phyloP scores from a whole-genome alignment of 345 rosid species.

The Boechera stricta region DNA sequence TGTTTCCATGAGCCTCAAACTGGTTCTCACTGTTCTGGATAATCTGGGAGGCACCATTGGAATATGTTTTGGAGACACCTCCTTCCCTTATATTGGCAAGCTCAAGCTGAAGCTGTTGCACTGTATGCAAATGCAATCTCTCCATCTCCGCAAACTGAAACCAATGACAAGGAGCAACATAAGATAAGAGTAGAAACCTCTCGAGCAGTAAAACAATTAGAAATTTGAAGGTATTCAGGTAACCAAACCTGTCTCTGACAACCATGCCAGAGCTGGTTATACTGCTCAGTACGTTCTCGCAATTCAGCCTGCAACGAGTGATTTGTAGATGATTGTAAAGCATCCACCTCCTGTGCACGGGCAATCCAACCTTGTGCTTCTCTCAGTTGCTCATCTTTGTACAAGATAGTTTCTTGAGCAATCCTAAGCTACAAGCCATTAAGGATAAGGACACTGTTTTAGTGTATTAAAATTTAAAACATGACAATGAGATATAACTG shows the following conservation, averaged over 20 bases:
- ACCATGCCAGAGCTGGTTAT: constrained; percentile 87
- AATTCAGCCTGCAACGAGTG: constrained; percentile 81
- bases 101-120: constrained; percentile 89
- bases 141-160: constrained; percentile 90
- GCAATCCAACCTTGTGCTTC: constrained; percentile 82
- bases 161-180: constrained; percentile 34
- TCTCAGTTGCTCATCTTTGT: constrained; percentile 88
- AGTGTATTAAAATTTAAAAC: constrained; percentile 13
- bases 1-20: constrained; percentile 55
- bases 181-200: constrained; percentile 30
- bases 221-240: constrained; percentile 24
- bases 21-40: constrained; percentile 62
- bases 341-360: constrained; percentile 90
- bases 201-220: constrained; percentile 28
- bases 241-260: constrained; percentile 93
- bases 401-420: constrained; percentile 81
- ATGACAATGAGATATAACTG: constrained; percentile 7
- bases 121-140: constrained; percentile 76
- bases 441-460: constrained; percentile 25
- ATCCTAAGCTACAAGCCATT: constrained; percentile 72
- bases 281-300: constrained; percentile 82
- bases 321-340: constrained; percentile 71
- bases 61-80: constrained; percentile 59
- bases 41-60: constrained; percentile 59
- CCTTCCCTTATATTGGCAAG: constrained; percentile 79